phyloP scores from a whole-genome alignment of 495 filamentous ascomycete species.

The Penicillium paxilli region DNA sequence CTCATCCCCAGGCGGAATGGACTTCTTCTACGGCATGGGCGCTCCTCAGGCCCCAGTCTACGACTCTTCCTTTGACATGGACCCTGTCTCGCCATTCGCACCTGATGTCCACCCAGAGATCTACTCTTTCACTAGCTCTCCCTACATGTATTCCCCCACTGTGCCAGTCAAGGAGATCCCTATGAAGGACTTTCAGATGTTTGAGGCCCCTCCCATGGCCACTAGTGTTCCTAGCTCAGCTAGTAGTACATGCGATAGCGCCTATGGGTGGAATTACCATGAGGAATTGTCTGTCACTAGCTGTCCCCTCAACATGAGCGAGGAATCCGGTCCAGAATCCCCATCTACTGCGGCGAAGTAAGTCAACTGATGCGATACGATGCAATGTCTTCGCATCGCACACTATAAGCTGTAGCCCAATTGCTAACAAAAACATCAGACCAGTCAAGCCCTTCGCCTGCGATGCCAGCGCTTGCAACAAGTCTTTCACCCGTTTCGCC shows the following conservation, averaged over 20 bases:
- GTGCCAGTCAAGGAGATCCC: not conserved
- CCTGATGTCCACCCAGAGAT: slow-evolving; percentile 21
- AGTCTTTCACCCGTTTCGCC: slow-evolving; percentile 50
- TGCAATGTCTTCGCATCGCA: no score
- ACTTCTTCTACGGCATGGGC: slow-evolving; percentile 26
- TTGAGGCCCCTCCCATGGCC: slow-evolving; percentile 12
- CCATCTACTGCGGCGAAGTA: slow-evolving; percentile 27
- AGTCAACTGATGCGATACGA: no score
- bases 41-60: slow-evolving; percentile 17
- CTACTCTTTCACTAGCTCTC: slow-evolving; percentile 26
- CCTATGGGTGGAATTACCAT: slow-evolving; percentile 15
- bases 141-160: slow-evolving; percentile 17
- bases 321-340: slow-evolving; percentile 23
- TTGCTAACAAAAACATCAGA: slow-evolving; percentile 10
- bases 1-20: slow-evolving; percentile 28
- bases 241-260: slow-evolving; percentile 22
- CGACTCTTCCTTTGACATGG: slow-evolving; percentile 22
- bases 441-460: slow-evolving; percentile 43
- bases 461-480: slow-evolving; percentile 44
- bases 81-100: slow-evolving; percentile 15
- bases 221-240: slow-evolving; percentile 21
- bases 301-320: slow-evolving; percentile 9
- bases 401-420: no score
- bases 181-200: slow-evolving; percentile 12
- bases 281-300: slow-evolving; percentile 22